phyloP scores from a whole-genome alignment of 2,329 filamentous ascomycete genomes.

The Xylariaceae sp. region DNA sequence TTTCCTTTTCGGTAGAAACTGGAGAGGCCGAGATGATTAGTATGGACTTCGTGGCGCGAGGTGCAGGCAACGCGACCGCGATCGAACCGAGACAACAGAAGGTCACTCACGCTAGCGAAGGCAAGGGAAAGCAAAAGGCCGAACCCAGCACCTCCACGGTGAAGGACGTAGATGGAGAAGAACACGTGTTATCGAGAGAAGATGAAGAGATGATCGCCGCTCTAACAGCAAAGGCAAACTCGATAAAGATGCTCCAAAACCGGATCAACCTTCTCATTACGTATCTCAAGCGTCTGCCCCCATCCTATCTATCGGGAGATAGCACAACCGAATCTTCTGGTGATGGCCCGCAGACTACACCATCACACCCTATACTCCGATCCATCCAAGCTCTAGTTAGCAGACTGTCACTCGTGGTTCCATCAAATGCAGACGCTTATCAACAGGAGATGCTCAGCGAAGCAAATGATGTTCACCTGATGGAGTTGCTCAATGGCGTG shows the following conservation, averaged over 20 bases:
- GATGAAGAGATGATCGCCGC: slow-evolving; percentile 59
- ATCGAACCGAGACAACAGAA: slow-evolving; percentile 37
- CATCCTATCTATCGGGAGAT: slow-evolving; percentile 54
- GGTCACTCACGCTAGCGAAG: slow-evolving; percentile 39
- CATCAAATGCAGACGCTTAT: slow-evolving; percentile 62
- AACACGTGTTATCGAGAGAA: slow-evolving; percentile 47
- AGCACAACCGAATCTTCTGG: slow-evolving; percentile 28
- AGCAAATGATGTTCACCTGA: slow-evolving; percentile 77
- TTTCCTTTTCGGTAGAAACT: slow-evolving; percentile 86
- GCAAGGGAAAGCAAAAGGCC: slow-evolving; percentile 47
- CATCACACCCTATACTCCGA: slow-evolving; percentile 72
- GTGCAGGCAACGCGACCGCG: slow-evolving; percentile 74
- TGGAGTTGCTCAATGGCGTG: slow-evolving; percentile 70
- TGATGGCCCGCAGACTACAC: slow-evolving; percentile 33
- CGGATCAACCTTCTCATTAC: slow-evolving; percentile 66
- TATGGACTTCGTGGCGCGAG: slow-evolving; percentile 86
- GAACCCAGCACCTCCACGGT: slow-evolving; percentile 28
- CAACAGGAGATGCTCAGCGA: slow-evolving; percentile 69
- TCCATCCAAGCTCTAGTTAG: slow-evolving; percentile 83
- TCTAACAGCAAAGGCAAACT: slow-evolving; percentile 84
- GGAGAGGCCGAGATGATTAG: slow-evolving; percentile 97
- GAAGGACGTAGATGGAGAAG: slow-evolving; percentile 29
- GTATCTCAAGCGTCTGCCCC: slow-evolving; percentile 73
- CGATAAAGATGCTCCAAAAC: slow-evolving; percentile 86
- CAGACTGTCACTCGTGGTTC: slow-evolving; percentile 76